Percentiles rank a stretch among this genome's conserved stretches.
Conservation (phyloP, 1,284 basidiomycete genomes). For the Anthracocystis walkeri region DNA sequence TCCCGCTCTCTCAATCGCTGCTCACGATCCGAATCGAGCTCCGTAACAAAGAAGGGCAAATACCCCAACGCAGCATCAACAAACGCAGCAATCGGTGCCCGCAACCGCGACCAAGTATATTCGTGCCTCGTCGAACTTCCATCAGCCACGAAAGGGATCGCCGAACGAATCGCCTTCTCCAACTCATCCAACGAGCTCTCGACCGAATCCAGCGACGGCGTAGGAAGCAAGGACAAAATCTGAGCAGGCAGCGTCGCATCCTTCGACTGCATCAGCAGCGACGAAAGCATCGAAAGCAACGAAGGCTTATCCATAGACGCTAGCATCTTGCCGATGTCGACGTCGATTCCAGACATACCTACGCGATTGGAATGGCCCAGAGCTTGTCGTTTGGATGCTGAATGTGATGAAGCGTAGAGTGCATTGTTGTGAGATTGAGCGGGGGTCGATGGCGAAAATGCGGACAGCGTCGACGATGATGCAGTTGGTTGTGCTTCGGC, state of each 20-base stretch:
- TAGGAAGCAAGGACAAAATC: constrained; percentile 60
- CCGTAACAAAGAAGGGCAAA: constrained; percentile 58
- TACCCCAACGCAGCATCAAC: constrained; percentile 50
- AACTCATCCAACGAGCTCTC: constrained; percentile 54
- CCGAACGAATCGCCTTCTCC: constrained; percentile 49
- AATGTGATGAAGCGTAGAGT: constrained; percentile 8
- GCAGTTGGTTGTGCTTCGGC: constrained; percentile 23
- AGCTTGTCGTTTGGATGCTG: constrained; percentile 39
- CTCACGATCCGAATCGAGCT: constrained; percentile 48
- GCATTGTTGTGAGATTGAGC: background rate
- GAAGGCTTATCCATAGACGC: constrained; percentile 64
- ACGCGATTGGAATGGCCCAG: constrained; percentile 21
- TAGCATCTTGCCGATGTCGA: constrained; percentile 60
- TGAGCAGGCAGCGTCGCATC: constrained; percentile 53
- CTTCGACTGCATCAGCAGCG: constrained; percentile 49
- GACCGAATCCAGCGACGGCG: constrained; percentile 58
- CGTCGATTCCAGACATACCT: constrained; percentile 49
- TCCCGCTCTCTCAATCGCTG: constrained; percentile 30
- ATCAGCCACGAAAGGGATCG: constrained; percentile 47
- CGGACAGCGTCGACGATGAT: constrained; percentile 16
- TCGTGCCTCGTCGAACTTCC: constrained; percentile 48
- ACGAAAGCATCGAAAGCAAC: constrained; percentile 57
- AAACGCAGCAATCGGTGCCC: constrained; percentile 56
- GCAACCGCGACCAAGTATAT: constrained; percentile 62
- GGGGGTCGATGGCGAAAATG: constrained; percentile 10